These are phyloP conservation scores for Venturiaceae sp. DNA, from an alignment of 2,329 filamentous ascomycete genomes.

Conservation along the genomic window DNA sequence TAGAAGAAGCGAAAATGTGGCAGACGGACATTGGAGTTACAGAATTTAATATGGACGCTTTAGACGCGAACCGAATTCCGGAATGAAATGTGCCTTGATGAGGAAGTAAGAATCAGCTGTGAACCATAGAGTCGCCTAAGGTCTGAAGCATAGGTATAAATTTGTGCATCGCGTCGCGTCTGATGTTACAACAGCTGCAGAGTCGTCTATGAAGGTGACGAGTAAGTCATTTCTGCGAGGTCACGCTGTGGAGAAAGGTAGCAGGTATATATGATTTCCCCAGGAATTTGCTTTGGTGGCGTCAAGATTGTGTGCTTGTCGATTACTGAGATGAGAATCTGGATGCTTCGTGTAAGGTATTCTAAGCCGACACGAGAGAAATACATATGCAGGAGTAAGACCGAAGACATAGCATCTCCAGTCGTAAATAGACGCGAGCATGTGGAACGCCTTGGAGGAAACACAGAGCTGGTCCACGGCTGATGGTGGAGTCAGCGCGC, in stretches of 20 bases:
- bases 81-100: too few species aligned
- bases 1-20: neutral
- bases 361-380: neutral
- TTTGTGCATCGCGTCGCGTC: neutral
- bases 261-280: neutral
- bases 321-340: neutral
- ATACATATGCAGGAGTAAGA: too few species aligned
- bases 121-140: too few species aligned
- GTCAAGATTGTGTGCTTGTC: neutral
- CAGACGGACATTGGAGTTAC: neutral
- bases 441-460: neutral
- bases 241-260: neutral
- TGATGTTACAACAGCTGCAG: neutral
- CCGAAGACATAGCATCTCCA: too few species aligned
- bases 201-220: neutral
- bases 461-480: neutral
- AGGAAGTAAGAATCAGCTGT: too few species aligned
- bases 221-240: neutral
- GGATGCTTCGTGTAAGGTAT: neutral
- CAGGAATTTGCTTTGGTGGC: neutral
- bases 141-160: neutral
- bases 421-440: neutral
- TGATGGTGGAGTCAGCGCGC: neutral
- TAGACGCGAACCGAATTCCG: too few species aligned
- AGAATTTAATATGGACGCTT: neutral